Evolutionary conservation across 73 alveolate species (phyloP), one percentile per base, ranked within the genome.

Genomic region (Symbiodinium natans): DNA sequence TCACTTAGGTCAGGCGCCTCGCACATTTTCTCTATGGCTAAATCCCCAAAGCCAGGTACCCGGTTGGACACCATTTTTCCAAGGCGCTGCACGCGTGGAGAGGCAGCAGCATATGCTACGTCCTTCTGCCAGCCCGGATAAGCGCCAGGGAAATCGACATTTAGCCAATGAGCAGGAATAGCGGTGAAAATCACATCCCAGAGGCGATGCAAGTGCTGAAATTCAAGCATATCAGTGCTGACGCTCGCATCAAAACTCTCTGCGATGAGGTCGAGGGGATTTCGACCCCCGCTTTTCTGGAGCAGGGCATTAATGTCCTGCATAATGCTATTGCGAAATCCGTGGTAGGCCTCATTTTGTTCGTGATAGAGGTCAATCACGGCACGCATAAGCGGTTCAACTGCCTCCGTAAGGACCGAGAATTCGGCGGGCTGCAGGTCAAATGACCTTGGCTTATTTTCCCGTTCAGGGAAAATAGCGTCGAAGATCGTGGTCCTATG

Each of bases 401-500:
- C 90, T 10, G 56, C 68, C 2, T 82, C 90, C 8, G 90, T 36
- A 39, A 82, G 68, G 39, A 38, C 90, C 29, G 90, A 40, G 38
- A 82, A 82, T 29, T 82, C 90, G 7, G 21, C 38, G 4, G 56
- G 71, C 71, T 82, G 90, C 8, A 38, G 90, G 90, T 82, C 90
- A 41, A 82, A 82, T 4, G 68, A 82, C 90, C 90, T 23, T 36
- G 90, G 90, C 68, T 82, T 36, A 29, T 82, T 82, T 25, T 82
- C 90, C 42, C 68, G 63, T 41, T 82, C 90, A 2, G 90, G 90
- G 36, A 82, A 82, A 39, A 82, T 82, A 9, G 90, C 39, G 38
- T 82, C 90, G 38, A 82, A 82, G 42, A 82, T 82, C 41, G 90
- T 82, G 13, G 56, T 82, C 68, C 90, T 36, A 29, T 82, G 90